Base-by-base conservation (phyloP, 768 basidiomycete genomes). In the Lactarius tabidus region DNA sequence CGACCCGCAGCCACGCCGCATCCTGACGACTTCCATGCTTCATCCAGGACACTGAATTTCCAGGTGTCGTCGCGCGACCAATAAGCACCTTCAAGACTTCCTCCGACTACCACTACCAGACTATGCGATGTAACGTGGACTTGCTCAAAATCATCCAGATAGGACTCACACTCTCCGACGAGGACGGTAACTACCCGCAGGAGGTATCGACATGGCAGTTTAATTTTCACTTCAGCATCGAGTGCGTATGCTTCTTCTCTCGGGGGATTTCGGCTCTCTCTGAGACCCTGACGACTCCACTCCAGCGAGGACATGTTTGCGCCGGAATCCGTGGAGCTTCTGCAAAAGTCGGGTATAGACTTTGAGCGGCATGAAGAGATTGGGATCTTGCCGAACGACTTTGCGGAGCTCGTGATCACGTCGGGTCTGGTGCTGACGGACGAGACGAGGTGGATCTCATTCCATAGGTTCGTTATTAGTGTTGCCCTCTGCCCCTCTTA, bases 51-150 rank as follows among this genome's bases (percentile, higher is more conserved):
- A 98, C 97, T 60, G 97, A 99, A 75, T 98, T 98, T 76, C 97
- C 97, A 38, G 97, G 97, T 10, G 95, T 98, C 51, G 97, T 99
- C 62, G 97, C 96, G 3, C 85, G 97, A 23, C 97, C 97, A 2
- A 96, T 99, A 72, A 97, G 97, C 6, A 81, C 87, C 38, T 98
- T 98, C 82, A 94, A 93, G 76, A 95, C 95, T 0, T 93, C 94
- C 14, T 94, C 94, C 26, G 97, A 99, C 77, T 98, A 98, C 74
- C 96, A 98, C 77, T 99, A 98, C 77, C 97, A 99, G 77, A 99
- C 97, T 2, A 96, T 99, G 91, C 89, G 97, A 66, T 97, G 95
- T 79, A 99, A 99, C 77, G 97, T 98, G 72, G 97, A 99, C 82
- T 81, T 98, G 57, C 83, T 99, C 70, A 94, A 93, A 79, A 91